Percentiles rank a stretch among this genome's conserved stretches.
Evolutionary conservation across 169 alveolate genomes (phyloP).

Genomic region (Plasmodium coatneyi): DNA sequence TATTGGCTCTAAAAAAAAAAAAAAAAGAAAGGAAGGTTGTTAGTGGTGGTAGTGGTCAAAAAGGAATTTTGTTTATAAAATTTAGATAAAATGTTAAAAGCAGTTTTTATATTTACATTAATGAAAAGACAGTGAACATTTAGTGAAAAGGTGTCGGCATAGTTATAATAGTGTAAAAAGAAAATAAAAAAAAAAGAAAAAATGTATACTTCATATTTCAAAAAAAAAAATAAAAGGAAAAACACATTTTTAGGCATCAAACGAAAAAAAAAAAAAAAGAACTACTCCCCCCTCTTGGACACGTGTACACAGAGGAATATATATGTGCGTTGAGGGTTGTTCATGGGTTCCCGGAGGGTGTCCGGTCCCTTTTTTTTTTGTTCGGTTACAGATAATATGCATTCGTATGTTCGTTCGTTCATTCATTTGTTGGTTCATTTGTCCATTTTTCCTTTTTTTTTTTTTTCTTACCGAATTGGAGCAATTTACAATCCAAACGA

Average conservation of each 20-base stretch:
- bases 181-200: background rate
- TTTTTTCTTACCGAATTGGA: background rate
- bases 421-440: no score
- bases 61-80: background rate
- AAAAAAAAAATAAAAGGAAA: background rate
- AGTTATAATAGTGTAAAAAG: no score
- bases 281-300: background rate
- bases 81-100: background rate
- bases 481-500: background rate
- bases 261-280: background rate
- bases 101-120: background rate
- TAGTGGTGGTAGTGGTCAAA: background rate
- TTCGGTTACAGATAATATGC: background rate
- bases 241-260: background rate
- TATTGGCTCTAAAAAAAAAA: background rate
- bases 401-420: no score
- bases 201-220: background rate
- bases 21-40: no score
- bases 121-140: background rate
- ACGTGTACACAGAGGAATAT: background rate
- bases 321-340: background rate
- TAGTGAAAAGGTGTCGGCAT: no score
- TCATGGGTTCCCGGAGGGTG: no score
- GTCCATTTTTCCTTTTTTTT: background rate
- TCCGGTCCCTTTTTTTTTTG: background rate